Base-by-base conservation (phyloP, 306 rosid genomes). In the Vigna nakashimae region DNA sequence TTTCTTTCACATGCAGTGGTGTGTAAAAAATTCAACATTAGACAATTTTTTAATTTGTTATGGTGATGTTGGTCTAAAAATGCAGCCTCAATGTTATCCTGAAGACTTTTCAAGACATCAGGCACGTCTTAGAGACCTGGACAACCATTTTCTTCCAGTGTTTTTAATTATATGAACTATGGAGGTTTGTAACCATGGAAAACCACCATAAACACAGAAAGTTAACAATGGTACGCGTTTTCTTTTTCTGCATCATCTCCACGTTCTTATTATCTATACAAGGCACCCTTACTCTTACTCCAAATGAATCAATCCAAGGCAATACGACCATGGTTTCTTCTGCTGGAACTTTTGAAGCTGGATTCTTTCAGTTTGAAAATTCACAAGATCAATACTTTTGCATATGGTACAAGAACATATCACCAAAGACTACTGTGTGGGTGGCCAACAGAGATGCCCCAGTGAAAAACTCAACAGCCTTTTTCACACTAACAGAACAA, bases 381-480 rank as follows among this genome's bases (percentile, higher is more conserved):
- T 65, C 32, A 40, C 50, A 40, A 65, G n/a, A n/a, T 30, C 51
- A 65, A 18, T 65, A 65, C 70, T 65, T 65, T 18, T 30, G 70
- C 40, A 38, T 65, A 65, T 65, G 70, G 51, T 65, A 65, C 51
- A 65, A 65, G 51, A 65, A 36, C 50, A 65, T 65, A 17, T 9
- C 51, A 40, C 70, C 70, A 17, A 65, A 26, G 51, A 40, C 70
- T 18, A 17, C 17, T 65, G 70, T 65, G 51, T 65, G 70, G 70
- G 51, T 65, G 42, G 70, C 70, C 51, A 65, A 66, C 24, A 66
- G 53, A 66, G 53, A 66, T 42, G 34, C 18, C 52, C 71, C 71
- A 46, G 56, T 68, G 7, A 14, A 46, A 68, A 16, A 4, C 16
- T 46, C 73, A 26, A 48, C 57, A 14, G 24, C 73, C 48, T 7